Evolutionary conservation across 331 rosid genomes (phyloP).

Genomic region (Quercus phellos): DNA sequence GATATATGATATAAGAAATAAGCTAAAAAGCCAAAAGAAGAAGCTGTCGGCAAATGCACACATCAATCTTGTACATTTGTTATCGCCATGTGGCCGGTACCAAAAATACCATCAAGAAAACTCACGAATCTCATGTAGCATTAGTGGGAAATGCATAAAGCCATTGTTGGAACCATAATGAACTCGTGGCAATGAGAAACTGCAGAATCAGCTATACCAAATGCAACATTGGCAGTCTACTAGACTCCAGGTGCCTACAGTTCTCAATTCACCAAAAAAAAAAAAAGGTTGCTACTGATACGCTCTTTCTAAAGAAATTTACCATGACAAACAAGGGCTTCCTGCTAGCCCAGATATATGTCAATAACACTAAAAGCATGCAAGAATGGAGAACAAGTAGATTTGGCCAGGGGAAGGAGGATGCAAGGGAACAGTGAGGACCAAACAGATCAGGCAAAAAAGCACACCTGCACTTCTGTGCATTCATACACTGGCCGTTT

Average conservation of each 20-base stretch:
- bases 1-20: background rate
- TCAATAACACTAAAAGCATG: background rate
- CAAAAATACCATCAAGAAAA: background rate
- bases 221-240: background rate
- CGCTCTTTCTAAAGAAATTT: conserved; percentile 17
- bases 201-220: background rate
- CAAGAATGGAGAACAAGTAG: background rate
- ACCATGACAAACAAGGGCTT: conserved; percentile 1
- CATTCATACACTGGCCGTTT: conserved; percentile 84
- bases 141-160: background rate
- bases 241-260: background rate
- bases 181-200: background rate
- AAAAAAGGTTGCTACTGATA: background rate
- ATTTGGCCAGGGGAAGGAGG: background rate
- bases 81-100: background rate
- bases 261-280: background rate
- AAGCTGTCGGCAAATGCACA: too few species aligned
- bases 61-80: background rate
- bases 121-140: background rate
- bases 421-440: background rate
- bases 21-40: too few species aligned
- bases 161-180: background rate
- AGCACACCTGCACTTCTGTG: conserved; percentile 85
- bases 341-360: background rate
- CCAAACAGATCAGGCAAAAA: conserved; percentile 9